A percentile compares a stretch with the other conserved stretches of the same genome.
These are phyloP conservation scores for Trapa incisa DNA, from an alignment of 345 rosid species.

Conservation along the genomic window DNA sequence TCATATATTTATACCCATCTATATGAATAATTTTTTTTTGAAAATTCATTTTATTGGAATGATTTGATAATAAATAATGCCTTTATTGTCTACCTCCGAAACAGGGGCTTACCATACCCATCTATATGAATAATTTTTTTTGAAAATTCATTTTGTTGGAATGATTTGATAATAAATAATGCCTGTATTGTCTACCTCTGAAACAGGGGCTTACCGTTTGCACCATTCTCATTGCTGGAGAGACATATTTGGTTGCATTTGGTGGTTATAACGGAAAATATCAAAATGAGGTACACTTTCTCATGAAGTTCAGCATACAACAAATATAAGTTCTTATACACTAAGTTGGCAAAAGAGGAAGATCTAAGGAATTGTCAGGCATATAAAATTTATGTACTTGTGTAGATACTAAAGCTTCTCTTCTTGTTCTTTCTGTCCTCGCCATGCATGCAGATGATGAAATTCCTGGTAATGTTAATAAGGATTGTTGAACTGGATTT, in stretches of 20 bases:
- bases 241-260: conserved; percentile 70
- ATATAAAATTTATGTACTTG: too few species aligned
- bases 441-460: background rate
- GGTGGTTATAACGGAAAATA: conserved; percentile 97
- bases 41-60: too few species aligned
- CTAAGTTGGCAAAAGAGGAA: too few species aligned
- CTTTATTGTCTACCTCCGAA: background rate
- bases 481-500: background rate
- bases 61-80: background rate
- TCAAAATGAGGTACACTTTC: conserved; percentile 59
- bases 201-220: conserved; percentile 86
- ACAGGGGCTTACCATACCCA: conserved; percentile 63
- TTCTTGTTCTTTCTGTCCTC: too few species aligned
- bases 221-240: conserved; percentile 51
- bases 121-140: too few species aligned
- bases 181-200: background rate
- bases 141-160: too few species aligned
- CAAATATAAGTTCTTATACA: background rate
- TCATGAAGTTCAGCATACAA: background rate
- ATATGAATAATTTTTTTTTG: too few species aligned
- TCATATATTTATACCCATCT: too few species aligned
- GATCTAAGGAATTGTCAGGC: too few species aligned
- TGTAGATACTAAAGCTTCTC: too few species aligned
- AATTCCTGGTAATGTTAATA: background rate
- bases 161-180: background rate